These are phyloP conservation scores for Bocquillonia castaneifolia DNA, from an alignment of 441 rosid species.

Conservation along the genomic window DNA sequence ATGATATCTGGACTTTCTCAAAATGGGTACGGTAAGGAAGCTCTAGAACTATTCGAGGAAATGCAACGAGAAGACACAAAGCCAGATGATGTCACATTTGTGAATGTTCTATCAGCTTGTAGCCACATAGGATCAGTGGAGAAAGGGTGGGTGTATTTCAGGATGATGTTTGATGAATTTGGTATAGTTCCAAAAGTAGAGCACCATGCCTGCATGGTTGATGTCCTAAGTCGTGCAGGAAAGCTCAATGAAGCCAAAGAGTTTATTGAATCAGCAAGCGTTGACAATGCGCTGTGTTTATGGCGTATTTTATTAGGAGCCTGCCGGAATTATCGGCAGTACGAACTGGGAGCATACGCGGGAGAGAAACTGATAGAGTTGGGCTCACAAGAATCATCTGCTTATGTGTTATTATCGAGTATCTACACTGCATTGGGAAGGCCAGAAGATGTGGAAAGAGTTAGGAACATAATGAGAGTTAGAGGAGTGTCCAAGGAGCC, in stretches of 20 bases:
- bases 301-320: slow-evolving; percentile 78
- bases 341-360: slow-evolving; percentile 68
- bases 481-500: slow-evolving; percentile 68
- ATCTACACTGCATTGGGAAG: slow-evolving; percentile 55
- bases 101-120: slow-evolving; percentile 78
- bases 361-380: slow-evolving; percentile 80
- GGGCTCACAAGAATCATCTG: slow-evolving; percentile 76
- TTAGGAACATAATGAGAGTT: slow-evolving; percentile 53
- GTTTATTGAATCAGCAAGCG: slow-evolving; percentile 60
- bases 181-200: slow-evolving; percentile 58
- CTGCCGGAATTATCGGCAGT: slow-evolving; percentile 61
- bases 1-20: slow-evolving; percentile 86
- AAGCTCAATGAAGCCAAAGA: slow-evolving; percentile 66
- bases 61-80: slow-evolving; percentile 55
- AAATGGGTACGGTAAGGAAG: slow-evolving; percentile 64
- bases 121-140: slow-evolving; percentile 83
- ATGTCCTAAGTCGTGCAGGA: slow-evolving; percentile 77
- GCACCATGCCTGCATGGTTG: slow-evolving; percentile 87
- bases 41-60: slow-evolving; percentile 67
- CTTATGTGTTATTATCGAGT: slow-evolving; percentile 58
- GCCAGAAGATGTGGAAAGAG: slow-evolving; percentile 56
- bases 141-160: slow-evolving; percentile 57
- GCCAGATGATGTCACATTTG: slow-evolving; percentile 68
- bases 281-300: slow-evolving; percentile 62
- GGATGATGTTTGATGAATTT: slow-evolving; percentile 52